A percentile compares a stretch with the other conserved stretches of the same genome.
Evolutionary conservation across 2,329 filamentous ascomycete species (phyloP).

Genomic region (Acrocalymma vagum): DNA sequence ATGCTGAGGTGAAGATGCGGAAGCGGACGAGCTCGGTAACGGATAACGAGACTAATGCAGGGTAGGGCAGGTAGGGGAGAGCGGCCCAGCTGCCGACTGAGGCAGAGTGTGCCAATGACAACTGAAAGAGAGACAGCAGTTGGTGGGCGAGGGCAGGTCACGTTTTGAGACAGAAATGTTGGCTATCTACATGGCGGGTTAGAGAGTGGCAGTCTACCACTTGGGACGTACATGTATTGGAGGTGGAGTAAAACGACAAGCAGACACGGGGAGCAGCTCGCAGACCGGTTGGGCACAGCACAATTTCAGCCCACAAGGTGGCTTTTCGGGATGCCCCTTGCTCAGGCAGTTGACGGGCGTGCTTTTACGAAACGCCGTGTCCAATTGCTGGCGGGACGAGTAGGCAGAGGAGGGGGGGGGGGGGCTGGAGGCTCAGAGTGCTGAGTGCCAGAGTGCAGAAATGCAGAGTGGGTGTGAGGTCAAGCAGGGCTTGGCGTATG

Average conservation of each 20-base stretch:
- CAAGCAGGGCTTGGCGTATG: constrained; percentile 9
- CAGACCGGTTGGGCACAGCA: constrained; percentile 5
- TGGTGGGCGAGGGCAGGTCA: constrained; percentile 3
- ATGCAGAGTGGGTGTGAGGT: too few species aligned
- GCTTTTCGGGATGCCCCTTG: constrained; percentile 9
- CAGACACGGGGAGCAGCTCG: background rate
- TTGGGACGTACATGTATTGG: too few species aligned
- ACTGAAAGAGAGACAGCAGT: constrained; percentile 3
- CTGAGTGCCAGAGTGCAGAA: too few species aligned
- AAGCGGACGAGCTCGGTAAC: constrained; percentile 14
- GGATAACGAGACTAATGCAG: constrained; percentile 4
- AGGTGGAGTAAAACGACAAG: background rate
- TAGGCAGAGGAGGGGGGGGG: constrained; percentile 7
- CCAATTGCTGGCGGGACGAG: constrained; percentile 12
- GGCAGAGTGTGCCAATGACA: constrained; percentile 8
- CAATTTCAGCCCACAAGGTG: too few species aligned
- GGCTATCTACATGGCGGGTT: too few species aligned
- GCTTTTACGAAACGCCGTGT: constrained; percentile 1
- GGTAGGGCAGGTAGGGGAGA: constrained; percentile 8
- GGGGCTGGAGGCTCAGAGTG: constrained; percentile 8
- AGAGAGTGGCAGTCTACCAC: too few species aligned
- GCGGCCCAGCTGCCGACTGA: constrained; percentile 10
- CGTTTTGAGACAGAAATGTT: too few species aligned
- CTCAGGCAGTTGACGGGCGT: constrained; percentile 4
- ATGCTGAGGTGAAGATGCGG: constrained; percentile 13